These are phyloP conservation scores for Fusarium sp. DNA, from an alignment of 2,329 filamentous ascomycete species.

Conservation along the genomic window DNA sequence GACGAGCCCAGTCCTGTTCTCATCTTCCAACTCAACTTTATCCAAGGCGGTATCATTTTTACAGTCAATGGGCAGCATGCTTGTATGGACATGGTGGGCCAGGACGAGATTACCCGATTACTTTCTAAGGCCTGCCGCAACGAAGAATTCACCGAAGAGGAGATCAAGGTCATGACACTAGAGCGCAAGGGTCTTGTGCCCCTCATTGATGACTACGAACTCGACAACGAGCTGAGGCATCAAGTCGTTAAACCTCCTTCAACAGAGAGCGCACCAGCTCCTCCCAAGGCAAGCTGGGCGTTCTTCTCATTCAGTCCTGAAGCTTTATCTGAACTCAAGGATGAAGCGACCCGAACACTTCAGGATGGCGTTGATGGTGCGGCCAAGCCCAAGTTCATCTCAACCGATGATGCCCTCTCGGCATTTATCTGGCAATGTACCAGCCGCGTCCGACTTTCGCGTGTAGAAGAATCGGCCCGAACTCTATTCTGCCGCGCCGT, in stretches of 20 bases:
- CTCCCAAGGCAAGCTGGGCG: slow-evolving; percentile 54
- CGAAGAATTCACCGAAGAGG: slow-evolving; percentile 59
- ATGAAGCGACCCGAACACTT: slow-evolving; percentile 42
- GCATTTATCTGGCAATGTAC: slow-evolving; percentile 62
- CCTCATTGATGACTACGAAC: slow-evolving; percentile 53
- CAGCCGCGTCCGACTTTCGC: slow-evolving; percentile 52
- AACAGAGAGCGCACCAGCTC: slow-evolving; percentile 14
- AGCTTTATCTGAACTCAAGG: slow-evolving; percentile 57
- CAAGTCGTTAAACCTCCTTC: slow-evolving; percentile 48
- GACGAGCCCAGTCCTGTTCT: slow-evolving; percentile 54
- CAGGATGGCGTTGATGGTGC: neutral
- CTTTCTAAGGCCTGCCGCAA: slow-evolving; percentile 61
- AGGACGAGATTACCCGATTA: slow-evolving; percentile 59
- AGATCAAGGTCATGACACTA: slow-evolving; percentile 58
- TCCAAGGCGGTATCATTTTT: slow-evolving; percentile 62
- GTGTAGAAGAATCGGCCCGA: slow-evolving; percentile 41
- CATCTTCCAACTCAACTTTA: slow-evolving; percentile 60
- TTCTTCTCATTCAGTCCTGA: slow-evolving; percentile 58
- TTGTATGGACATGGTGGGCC: slow-evolving; percentile 63
- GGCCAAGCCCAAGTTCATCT: slow-evolving; percentile 42
- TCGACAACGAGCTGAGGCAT: slow-evolving; percentile 51
- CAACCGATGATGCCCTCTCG: slow-evolving; percentile 65
- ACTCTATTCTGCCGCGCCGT: slow-evolving; percentile 61
- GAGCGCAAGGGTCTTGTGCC: slow-evolving; percentile 53
- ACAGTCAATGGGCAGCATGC: slow-evolving; percentile 62